These are phyloP conservation scores for Pseudonitzschia multiseries DNA, from an alignment of 108 stramenopile species.

Conservation along the genomic window DNA sequence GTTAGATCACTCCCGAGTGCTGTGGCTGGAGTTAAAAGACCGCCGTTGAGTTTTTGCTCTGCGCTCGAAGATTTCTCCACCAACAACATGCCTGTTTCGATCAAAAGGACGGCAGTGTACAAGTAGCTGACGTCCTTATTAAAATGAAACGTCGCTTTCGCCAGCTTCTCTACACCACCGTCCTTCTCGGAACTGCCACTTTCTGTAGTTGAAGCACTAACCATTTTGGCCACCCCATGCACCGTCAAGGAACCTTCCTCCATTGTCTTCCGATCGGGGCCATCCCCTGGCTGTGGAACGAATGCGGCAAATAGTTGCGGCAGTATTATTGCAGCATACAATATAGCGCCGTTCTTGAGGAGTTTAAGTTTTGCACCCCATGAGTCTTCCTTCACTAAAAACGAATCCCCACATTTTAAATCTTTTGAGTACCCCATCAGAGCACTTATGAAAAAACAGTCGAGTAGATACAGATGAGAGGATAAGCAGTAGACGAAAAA, in stretches of 20 bases:
- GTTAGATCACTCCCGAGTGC: constrained; percentile 40
- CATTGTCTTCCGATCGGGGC: constrained; percentile 38
- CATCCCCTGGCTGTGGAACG: constrained; percentile 34
- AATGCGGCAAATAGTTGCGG: constrained; percentile 26
- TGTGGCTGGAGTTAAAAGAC: constrained; percentile 36
- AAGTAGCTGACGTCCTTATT: constrained; percentile 36
- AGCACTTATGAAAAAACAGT: constrained; percentile 15
- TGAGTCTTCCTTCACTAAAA: constrained; percentile 8
- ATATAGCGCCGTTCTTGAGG: neutral
- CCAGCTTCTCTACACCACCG: neutral
- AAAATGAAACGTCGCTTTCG: constrained; percentile 30
- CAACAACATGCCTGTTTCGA: constrained; percentile 33
- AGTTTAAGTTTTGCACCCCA: constrained; percentile 17
- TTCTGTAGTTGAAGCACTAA: neutral
- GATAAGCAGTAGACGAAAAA: neutral
- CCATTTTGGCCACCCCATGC: constrained; percentile 16
- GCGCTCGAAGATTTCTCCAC: constrained; percentile 16
- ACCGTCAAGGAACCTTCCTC: constrained; percentile 35
- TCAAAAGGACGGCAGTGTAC: constrained; percentile 35
- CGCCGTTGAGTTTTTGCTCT: constrained; percentile 10
- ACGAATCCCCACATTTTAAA: constrained; percentile 32
- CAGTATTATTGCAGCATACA: constrained; percentile 24
- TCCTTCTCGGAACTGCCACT: constrained; percentile 3
- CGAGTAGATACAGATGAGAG: neutral
- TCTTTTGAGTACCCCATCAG: constrained; percentile 28